Evolutionary conservation across 2,329 filamentous ascomycete genomes (phyloP).

Genomic region (Paracorniculantispora psalliotae): DNA sequence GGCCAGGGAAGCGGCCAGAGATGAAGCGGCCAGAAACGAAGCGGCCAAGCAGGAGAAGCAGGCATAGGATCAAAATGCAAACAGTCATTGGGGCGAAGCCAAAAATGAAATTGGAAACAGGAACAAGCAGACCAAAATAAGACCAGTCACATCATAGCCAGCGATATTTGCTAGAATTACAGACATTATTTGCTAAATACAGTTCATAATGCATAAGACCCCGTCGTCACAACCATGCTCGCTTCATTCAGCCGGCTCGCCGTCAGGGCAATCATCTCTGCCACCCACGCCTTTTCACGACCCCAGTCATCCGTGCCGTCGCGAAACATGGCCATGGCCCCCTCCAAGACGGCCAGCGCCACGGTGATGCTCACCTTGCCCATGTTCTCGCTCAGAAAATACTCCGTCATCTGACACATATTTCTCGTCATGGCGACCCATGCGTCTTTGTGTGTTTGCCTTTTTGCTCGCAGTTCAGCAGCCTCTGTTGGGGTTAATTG

Average conservation of each 20-base stretch:
- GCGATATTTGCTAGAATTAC: neutral
- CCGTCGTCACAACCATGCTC: neutral
- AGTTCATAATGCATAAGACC: neutral
- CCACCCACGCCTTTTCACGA: constrained; percentile 4
- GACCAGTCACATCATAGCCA: neutral
- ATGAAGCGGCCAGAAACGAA: neutral
- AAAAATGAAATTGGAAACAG: too few relatives aligned
- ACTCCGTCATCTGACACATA: constrained; percentile 14
- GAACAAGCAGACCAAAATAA: too few relatives aligned
- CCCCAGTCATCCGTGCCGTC: neutral
- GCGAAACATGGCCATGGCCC: constrained; percentile 4
- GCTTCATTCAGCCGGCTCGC: neutral
- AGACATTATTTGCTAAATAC: neutral
- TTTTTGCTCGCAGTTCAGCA: neutral
- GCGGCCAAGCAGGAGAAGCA: too few relatives aligned
- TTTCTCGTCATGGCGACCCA: constrained; percentile 12
- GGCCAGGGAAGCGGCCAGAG: neutral
- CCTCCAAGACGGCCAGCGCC: neutral
- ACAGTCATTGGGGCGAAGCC: too few relatives aligned
- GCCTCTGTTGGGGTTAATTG: neutral
- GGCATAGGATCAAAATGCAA: too few relatives aligned
- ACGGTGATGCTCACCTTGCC: neutral
- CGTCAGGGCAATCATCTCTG: constrained; percentile 1
- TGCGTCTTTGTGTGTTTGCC: neutral
- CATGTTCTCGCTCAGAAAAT: neutral